Evolutionary conservation across 179 eudicot species (phyloP).

Genomic region (Drosera spatulata): DNA sequence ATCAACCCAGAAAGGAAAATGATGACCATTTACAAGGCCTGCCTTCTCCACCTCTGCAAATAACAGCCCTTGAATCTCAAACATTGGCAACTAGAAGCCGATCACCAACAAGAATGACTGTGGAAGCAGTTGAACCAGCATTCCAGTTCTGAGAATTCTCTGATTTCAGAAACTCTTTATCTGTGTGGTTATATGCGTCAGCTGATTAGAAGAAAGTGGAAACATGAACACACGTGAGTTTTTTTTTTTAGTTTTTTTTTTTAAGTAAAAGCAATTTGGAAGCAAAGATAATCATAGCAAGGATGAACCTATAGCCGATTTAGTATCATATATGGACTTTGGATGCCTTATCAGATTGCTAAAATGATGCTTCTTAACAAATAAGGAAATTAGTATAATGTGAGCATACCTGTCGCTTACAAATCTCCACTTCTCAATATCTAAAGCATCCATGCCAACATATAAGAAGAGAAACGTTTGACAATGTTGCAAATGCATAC

Average conservation of each 20-base stretch:
- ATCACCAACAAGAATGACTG: slow-evolving; percentile 97
- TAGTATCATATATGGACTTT: slow-evolving; percentile 92
- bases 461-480: slow-evolving; percentile 87
- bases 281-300: background rate
- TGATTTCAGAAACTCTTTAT: slow-evolving; percentile 83
- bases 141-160: slow-evolving; percentile 83
- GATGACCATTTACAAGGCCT: slow-evolving; percentile 10
- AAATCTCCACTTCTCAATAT: slow-evolving; percentile 87
- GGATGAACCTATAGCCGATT: slow-evolving; percentile 74
- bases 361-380: slow-evolving; percentile 82
- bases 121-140: slow-evolving; percentile 99
- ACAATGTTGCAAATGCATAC: slow-evolving; percentile 87
- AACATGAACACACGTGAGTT: background rate
- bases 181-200: slow-evolving; percentile 89
- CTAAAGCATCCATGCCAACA: slow-evolving; percentile 98
- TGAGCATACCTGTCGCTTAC: slow-evolving; percentile 52
- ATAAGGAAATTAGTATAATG: background rate
- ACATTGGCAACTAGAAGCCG: slow-evolving; percentile 95
- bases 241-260: no score
- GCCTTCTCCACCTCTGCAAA: slow-evolving; percentile 90
- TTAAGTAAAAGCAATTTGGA: background rate
- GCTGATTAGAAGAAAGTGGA: slow-evolving; percentile 28
- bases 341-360: slow-evolving; percentile 92
- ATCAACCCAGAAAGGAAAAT: background rate
- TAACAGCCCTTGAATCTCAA: slow-evolving; percentile 98